Base-by-base conservation (phyloP, 345 rosid genomes). In the Eucalyptus albens region DNA sequence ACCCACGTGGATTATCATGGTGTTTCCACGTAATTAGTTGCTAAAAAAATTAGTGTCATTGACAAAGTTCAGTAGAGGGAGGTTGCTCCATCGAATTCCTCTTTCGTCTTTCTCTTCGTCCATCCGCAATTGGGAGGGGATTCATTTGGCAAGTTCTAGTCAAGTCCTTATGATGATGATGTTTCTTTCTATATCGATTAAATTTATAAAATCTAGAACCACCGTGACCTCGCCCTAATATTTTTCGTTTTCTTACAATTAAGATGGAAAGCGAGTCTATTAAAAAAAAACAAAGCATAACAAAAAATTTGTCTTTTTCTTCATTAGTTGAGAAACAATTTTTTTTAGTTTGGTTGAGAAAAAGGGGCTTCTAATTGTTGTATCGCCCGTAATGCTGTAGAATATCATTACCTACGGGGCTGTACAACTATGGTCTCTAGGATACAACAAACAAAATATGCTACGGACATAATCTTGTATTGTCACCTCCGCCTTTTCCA, bases 381-480 rank as follows among this genome's bases (percentile, higher is more conserved):
- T 65, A 7, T 65, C 19, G 2, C 19, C 2, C 19, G 9, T 82
- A 42, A 37, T 8, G 15, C 50, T 40, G 8, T 92, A 93, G 94
- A 86, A 93, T 92, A 90, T 88, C 93, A 33, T 37, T 62, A 77
- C 93, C 94, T 1, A 91, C 91, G 94, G 92, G 93, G 51, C 89
- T 93, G 3, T 94, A 90, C 33, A 92, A 92, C 29, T 93, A 93
- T 59, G 93, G 95, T 50, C 90, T 94, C 24, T 62, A 87, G 81
- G 93, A 93, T 77, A 94, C 96, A 5, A 89, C 94, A 17, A 65
- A 93, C 96, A 37, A 91, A 91, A 2, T 92, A 93, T 89, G 91
- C 94, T 31, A 90, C 91, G 67, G 89, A 91, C 89, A 62, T 93
- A n/a, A 86, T 94, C 60, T 95, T 93, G 2, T 9, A 89, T 93